Evolutionary conservation across 177 flowering plant species (phyloP), one percentile per base, ranked within the genome.

Genomic region (Telopea speciosissima): DNA sequence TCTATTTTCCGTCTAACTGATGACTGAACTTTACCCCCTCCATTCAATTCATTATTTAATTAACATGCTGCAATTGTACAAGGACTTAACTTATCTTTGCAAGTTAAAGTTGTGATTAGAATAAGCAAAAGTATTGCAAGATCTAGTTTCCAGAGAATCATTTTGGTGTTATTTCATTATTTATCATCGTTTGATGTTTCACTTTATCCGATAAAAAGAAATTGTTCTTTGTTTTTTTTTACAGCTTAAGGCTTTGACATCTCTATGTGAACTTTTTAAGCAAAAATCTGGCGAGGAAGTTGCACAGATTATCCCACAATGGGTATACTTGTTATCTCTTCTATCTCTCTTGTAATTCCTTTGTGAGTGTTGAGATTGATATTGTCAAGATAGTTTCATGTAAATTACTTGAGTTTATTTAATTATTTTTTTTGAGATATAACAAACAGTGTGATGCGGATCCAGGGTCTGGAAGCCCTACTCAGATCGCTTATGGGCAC

Each of bases 221-320:
- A 12, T 21, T 59, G 31, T 31, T 59, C 5, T 28, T 54, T 69
- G 44, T 40, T 73, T 52, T 16, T 16, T 64, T 60, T 5, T 76
- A 64, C 90, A 94, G 99, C 85, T 95, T 68, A 95, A 95, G 80
- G 99, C 99, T 68, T 82, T 95, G 83, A 60, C 88, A 73, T 77
- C 92, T 70, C 79, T 95, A 69, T 85, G 88, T 64, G 68, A 22
- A 23, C 80, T 90, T 72, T 77, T 95, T 67, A 83, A 88, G 80
- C 74, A 91, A 70, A 92, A 82, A 80, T 54, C 84, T 68, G 86
- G 83, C 69, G 89, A 86, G 81, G 99, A 89, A 61, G 49, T 92
- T 64, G 76, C 75, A 25, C 83, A 81, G 7, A 83, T 90, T 52
- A 81, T 92, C 79, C 93, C 97, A 12, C 97, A 90, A 81, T 95